Percentiles rank a stretch among this genome's conserved stretches.
phyloP scores from a whole-genome alignment of 805 yeast genomes.

The Zygosaccharomyces bisporus region DNA sequence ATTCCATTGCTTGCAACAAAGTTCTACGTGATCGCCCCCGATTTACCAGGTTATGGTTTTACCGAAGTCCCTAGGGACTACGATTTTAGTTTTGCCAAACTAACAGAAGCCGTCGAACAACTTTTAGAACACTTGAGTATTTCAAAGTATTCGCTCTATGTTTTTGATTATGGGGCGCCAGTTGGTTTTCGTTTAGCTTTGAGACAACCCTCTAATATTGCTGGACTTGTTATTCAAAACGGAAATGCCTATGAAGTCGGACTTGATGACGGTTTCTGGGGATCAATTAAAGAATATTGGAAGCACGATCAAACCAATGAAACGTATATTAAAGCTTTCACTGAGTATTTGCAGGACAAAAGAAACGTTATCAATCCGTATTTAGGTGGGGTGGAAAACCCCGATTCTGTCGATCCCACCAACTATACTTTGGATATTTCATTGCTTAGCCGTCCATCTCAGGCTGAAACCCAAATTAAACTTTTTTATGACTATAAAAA shows the following conservation, averaged over 20 bases:
- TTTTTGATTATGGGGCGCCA: constrained; percentile 47
- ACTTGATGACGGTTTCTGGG: constrained; percentile 40
- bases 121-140: not conserved
- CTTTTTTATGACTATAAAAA: constrained; percentile 38
- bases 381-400: constrained; percentile 30
- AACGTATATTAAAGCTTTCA: constrained; percentile 12
- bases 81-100: constrained; percentile 33
- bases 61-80: constrained; percentile 34
- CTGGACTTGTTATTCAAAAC: constrained; percentile 39
- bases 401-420: constrained; percentile 34
- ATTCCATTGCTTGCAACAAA: constrained; percentile 38
- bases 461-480: constrained; percentile 34
- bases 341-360: constrained; percentile 20
- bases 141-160: constrained; percentile 26
- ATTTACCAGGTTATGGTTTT: constrained; percentile 34
- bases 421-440: constrained; percentile 23
- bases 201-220: constrained; percentile 30
- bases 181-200: constrained; percentile 39
- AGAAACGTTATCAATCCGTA: constrained; percentile 33
- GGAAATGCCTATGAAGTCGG: constrained; percentile 47
- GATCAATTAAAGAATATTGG: constrained; percentile 37
- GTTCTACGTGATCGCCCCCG: constrained; percentile 40
- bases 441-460: constrained; percentile 18
- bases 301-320: constrained; percentile 18
- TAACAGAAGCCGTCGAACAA: constrained; percentile 34